Base-by-base conservation (phyloP, 2,329 filamentous ascomycete species). In the Pseudogymnoascus sp. region DNA sequence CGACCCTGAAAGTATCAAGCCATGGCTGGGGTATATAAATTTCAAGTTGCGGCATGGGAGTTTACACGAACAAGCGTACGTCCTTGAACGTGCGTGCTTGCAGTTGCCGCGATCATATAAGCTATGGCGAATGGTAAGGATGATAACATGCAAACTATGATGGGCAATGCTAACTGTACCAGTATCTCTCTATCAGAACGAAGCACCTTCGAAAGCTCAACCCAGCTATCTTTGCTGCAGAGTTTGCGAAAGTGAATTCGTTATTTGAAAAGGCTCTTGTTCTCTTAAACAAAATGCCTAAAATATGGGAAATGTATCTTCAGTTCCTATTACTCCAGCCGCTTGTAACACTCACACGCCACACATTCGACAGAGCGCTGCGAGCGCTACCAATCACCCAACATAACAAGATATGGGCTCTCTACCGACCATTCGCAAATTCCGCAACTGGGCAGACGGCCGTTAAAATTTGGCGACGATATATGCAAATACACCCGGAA, bases 231-330 rank as follows among this genome's bases (percentile, higher is more conserved):
- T 91, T 89, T 73, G 84, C 85, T 59, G 77, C 83, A 62, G 92
- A 99, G 71, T 97, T 88, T 75, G 83, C 86, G 71, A 99, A 97
- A 75, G 91, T 97, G 72, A 99, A 99, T 73, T 82, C 90, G 60
- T 84, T 97, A 39, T 99, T 96, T 72, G 94, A 99, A 76, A 84
- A 90, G 68, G 92, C 94, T 3, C 78, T 99, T 59, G 90, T 97
- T 62, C 81, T 99, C 39, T 82, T 99, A 64, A 97, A 99, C 77
- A 99, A 99, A 77, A 99, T 99, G 94, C 94, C 95, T 22, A 84
- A 86, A 67, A 94, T 99, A 71, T 99, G 94, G 95, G 92, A 97
- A 73, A 90, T 97, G 86, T 99, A 97, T 73, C 85, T 99, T 64
- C 83, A 83, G 57, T 97, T 99, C 71, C 80, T 99, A 62, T 85